Evolutionary conservation across 2,329 filamentous ascomycete species (phyloP).

Genomic region (Verticillium longisporum): DNA sequence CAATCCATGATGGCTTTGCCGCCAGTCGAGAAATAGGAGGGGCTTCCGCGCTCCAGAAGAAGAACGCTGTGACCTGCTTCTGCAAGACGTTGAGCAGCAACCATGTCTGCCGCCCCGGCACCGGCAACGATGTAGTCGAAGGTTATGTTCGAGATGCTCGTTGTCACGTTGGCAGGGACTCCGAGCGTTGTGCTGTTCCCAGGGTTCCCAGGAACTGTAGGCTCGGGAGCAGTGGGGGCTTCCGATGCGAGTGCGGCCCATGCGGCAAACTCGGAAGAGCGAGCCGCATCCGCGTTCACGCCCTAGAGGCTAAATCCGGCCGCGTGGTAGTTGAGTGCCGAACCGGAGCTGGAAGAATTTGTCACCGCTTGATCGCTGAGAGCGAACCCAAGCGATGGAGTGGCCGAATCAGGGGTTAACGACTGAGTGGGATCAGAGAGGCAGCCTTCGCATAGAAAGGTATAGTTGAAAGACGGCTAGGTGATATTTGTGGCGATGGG

Average conservation of each 20-base stretch:
- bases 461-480: conserved; percentile 37
- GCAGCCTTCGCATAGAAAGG: conserved; percentile 36
- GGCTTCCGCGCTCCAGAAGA: conserved; percentile 9
- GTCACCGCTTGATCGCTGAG: conserved; percentile 11
- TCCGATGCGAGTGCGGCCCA: conserved; percentile 17
- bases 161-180: neutral
- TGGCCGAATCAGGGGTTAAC: conserved; percentile 9
- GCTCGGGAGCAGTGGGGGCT: conserved; percentile 3
- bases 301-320: conserved; percentile 15
- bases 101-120: conserved; percentile 11
- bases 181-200: conserved; percentile 3
- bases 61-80: conserved; percentile 12
- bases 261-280: conserved; percentile 12
- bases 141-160: conserved; percentile 9
- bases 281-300: conserved; percentile 11
- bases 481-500: conserved; percentile 39
- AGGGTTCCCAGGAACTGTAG: conserved; percentile 4
- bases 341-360: conserved; percentile 9
- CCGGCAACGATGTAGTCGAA: conserved; percentile 13
- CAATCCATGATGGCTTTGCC: conserved; percentile 15
- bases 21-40: conserved; percentile 9
- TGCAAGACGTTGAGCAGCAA: conserved; percentile 7
- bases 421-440: conserved; percentile 20
- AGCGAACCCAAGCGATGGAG: conserved; percentile 9
- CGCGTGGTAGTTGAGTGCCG: conserved; percentile 12